Base-by-base conservation (phyloP, 177 flowering plant species). In the Vitis hybrid region DNA sequence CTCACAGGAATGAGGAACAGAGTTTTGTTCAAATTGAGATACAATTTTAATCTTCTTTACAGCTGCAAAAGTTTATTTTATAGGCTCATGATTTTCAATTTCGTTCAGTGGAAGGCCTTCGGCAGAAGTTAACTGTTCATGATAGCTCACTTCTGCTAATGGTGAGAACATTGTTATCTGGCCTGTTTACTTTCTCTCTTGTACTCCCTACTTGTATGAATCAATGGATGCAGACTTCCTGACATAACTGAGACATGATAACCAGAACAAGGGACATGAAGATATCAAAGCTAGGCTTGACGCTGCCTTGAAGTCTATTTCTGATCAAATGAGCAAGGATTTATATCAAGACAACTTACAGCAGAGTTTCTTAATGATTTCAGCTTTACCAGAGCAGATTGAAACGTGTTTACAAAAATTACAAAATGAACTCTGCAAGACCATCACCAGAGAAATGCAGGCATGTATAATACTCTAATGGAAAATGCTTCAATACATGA, bases 231-330 rank as follows among this genome's bases (percentile, higher is more conserved):
- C 1, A 13, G 18, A 62, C 51, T 72, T 55, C 2, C 16, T 58
- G 50, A 59, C 55, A 57, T 63, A 35, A 50, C 7, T 77, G 67
- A 56, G 12, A 62, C 59, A 21, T 74, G 62, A 4, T 74, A 56
- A 72, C 27, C 79, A 95, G 98, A 83, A 67, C 70, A 90, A 89
- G 78, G 90, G 86, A 70, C 88, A 87, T 70, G 94, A 90, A 71
- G 92, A 84, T 62, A 72, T 85, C 70, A 91, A 87, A 85, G 72
- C 78, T 32, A 78, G 80, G 73, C 64, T 91, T 68, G 89, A 83
- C 52, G 83, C 65, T 64, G 80, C 78, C 74, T 68, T 93, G 49
- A 90, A 83, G 68, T 81, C 82, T 50, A 58, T 93, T 67, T 77
- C 79, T 46, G 89, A 87, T 62, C 82, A 85, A 76, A 56, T 87